Base-by-base conservation (phyloP, 2,329 filamentous ascomycete species). In the Hortaea werneckii region DNA sequence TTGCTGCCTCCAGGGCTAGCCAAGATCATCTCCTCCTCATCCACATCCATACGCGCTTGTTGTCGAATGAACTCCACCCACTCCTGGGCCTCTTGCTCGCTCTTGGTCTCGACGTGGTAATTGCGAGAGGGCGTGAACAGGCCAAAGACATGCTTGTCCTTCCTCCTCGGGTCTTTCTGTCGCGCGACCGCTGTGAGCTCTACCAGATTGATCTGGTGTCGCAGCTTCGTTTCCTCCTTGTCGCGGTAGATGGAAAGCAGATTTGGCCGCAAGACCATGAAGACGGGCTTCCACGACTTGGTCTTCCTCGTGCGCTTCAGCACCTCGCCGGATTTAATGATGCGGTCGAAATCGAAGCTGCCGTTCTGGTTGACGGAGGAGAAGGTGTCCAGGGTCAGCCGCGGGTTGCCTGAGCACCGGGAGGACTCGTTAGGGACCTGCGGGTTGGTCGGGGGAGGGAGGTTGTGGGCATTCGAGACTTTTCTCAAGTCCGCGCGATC, bases 321-420 rank as follows among this genome's bases (percentile, higher is more conserved):
- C 35, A 95, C 81, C 55, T 83, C 84, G 48, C 90, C 89, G 47
- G 83, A 81, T 70, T 94, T 96, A 65, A 96, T 77, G 45, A 96
- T 86, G 42, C 88, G 83, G 66, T 98, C 92, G 60, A 94, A 94
- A 60, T 92, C 89, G 65, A 95, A 98, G 66, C 87, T 92, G 51
- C 92, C 92, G 66, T 94, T 89, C 66, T 94, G 83, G 62, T 90
- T 94, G 53, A 96, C 87, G 4, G 88, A 87, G 29, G 87, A 92
- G 60, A 87, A 81, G 11, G 81, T 74, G 53, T 85, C 80, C 38
- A 83, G 62, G 27, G 70, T 71, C 27, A 79, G 65, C 55, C 46
- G 40, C n/a, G 34, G 10, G 39, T 34, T 44, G 30, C 43, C 35
- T 37, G 39, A 29, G 8, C 30, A 45, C 13, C 52, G 51, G 6